Evolutionary conservation across 2,329 filamentous ascomycete species (phyloP), one percentile per base, ranked within the genome.

Genomic region (Sarocladium brachiariae): DNA sequence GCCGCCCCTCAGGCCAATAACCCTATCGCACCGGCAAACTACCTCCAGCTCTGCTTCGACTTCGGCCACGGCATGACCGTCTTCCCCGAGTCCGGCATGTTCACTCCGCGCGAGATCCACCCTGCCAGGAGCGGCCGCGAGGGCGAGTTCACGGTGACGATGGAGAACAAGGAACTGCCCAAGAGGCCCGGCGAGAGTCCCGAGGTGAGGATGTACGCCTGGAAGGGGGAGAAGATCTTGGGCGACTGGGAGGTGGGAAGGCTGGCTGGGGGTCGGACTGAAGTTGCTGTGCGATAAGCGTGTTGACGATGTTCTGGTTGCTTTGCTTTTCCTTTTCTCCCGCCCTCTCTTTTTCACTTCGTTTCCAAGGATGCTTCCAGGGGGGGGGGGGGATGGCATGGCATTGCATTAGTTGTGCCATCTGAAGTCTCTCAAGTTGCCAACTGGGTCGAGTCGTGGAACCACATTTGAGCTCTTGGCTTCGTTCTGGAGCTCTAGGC

Each of bases 11-110:
- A 19, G 4, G 21, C 7, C 7, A 16, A 4, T 13, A 52, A 51
- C 39, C 52, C 51, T 31, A 50, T 54, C 21, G 39, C 35, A 30
- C 51, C 53, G 13, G 51, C 50, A 30, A 55, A 53, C 24, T 39
- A 46, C 24, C 55, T 53, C 9, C 53, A 49, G 43, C 49, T 55
- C 8, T 55, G 51, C 19, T 52, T 50, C 46, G 35, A 48, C 21
- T 43, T 56, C 24, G 52, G 52, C 13, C 27, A 35, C 24, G 27
- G 19, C 11, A 38, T 27, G n/a, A 45, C 49, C 27, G 49, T 50
- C 7, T 52, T 49, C 23, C 16, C 39, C 16, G 49, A 55, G 7
- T 21, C 19, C 4, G 39, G 5, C 21, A 43, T 50, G 10, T 43
- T 51, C 51, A 35, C 27, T 5, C 50, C 54, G 25, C 38, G 49